Evolutionary conservation across 2,329 filamentous ascomycete genomes (phyloP), one percentile per base, ranked within the genome.

Genomic region (Neopestalotiopsis rosae): DNA sequence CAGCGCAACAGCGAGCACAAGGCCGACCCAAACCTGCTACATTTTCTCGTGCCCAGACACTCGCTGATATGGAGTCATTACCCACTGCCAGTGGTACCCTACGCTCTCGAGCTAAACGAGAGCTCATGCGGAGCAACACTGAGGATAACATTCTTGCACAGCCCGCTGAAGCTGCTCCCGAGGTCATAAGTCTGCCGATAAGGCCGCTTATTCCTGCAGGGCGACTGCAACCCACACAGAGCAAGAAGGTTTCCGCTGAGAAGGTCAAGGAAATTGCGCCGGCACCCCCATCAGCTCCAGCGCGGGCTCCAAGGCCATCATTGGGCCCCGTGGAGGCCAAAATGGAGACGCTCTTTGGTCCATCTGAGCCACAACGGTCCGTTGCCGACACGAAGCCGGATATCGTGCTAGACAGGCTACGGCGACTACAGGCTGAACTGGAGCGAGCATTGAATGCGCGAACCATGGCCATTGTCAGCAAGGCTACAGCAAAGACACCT

Each of bases 381-480:
- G 81, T 91, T 1, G 80, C 84, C 1, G 85, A 85, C 42, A 88
- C 88, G 1, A 82, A 85, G 72, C 89, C 90, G 0, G 89, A 91
- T 70, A 75, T 83, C 20, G 86, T 91, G 32, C 79, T 91, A 10
- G 82, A 85, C 32, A 84, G 88, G 10, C 81, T 91, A 58, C 84
- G 81, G 58, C 83, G 82, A 42, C 81, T 91, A n/a, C 88, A 90
- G 75, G 78, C 81, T 0, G 89, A 91, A 76, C 79, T 91, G 30
- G 89, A 91, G 72, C 82, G 89, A 61, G 89, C 89, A 3, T 80
- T 91, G 7, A 91, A 91, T 73, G 84, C 89, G 52, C 85, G 90
- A 75, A 85, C 88, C 0, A 90, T 89, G 85, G 89, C 89, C 24
- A 83, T 90, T 67, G 82, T 90, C 63, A 82, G 87, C 10, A 87